Base-by-base conservation (phyloP, 225 moss, liverwort and hornwort species). In the Pseudoscleropodium purum region DNA sequence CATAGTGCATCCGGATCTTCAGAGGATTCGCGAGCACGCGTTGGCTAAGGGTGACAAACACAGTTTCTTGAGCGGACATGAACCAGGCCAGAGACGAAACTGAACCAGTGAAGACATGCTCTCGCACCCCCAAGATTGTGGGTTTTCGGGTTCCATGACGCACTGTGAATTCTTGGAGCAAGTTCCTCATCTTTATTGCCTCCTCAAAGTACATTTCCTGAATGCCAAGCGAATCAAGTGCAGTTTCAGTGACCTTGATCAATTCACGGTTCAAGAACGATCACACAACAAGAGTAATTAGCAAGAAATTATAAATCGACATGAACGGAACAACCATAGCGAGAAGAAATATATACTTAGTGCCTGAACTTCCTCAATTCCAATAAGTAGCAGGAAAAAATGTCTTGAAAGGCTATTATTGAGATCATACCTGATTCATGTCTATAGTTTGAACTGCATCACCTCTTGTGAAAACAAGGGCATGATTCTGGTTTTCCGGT, bases 401-500 rank as follows among this genome's bases (percentile, higher is more conserved):
- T 45, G 29, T 14, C 36, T 60, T 51, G 36, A 19, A 68, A 72
- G 15, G 57, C 20, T 74, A 25, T 59, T 70, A 33, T 31, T 69
- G 84, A 87, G 62, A 47, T 79, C 59, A 62, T 87, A 96, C 98
- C 98, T 98, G 98, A 87, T 98, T 98, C 98, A 98, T 98, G 77
- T 98, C 98, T 79, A 98, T 98, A 30, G 98, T 96, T 91, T 98
- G 98, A 61, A 98, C 93, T 43, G 97, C 97, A 80, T 97, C 98
- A 75, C 98, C 98, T 90, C 98, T 93, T 51, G 97, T 98, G 74
- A 98, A 98, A 43, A 98, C 94, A 69, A 98, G 89, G 26, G 98
- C 98, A 86, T 98, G 98, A 94, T 98, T 98, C 88, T 98, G 98
- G 84, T 98, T 98, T 84, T 98, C 98, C 18, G 98, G 98, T 91